These are phyloP conservation scores for Purshia tridentata DNA, from an alignment of 306 rosid species.

Conservation along the genomic window DNA sequence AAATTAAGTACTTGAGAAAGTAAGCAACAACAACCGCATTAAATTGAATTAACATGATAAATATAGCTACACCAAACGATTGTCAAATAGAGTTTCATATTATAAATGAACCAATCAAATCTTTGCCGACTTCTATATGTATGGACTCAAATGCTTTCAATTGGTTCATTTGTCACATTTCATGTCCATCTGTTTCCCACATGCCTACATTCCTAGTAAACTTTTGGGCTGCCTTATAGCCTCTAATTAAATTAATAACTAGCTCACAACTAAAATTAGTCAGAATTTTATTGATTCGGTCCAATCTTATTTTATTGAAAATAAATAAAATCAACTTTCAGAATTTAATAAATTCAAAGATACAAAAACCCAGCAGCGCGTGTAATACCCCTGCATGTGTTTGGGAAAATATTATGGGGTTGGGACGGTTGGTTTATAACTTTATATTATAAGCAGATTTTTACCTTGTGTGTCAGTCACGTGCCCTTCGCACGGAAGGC, in stretches of 20 bases:
- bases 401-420: slow-evolving; percentile 4
- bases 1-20: not conserved
- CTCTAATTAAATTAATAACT: not conserved
- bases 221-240: not conserved
- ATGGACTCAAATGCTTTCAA: too few relatives aligned
- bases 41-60: too few relatives aligned
- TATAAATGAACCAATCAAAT: too few relatives aligned
- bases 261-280: not conserved
- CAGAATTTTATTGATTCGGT: not conserved
- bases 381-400: slow-evolving; percentile 4
- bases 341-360: not conserved
- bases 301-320: not conserved
- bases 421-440: not conserved
- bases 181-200: not conserved
- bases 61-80: too few relatives aligned
- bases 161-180: not conserved
- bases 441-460: not conserved
- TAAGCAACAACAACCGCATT: too few relatives aligned
- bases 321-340: not conserved
- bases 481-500: not conserved
- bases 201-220: not conserved
- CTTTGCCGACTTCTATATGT: too few relatives aligned
- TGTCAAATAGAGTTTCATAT: too few relatives aligned
- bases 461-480: slow-evolving; percentile 1
- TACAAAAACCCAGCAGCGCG: slow-evolving; percentile 6